Percentiles rank a stretch among this genome's conserved stretches.
Evolutionary conservation across 371 early-diverging fungal species (phyloP).

Genomic region (Mycotypha africana): DNA sequence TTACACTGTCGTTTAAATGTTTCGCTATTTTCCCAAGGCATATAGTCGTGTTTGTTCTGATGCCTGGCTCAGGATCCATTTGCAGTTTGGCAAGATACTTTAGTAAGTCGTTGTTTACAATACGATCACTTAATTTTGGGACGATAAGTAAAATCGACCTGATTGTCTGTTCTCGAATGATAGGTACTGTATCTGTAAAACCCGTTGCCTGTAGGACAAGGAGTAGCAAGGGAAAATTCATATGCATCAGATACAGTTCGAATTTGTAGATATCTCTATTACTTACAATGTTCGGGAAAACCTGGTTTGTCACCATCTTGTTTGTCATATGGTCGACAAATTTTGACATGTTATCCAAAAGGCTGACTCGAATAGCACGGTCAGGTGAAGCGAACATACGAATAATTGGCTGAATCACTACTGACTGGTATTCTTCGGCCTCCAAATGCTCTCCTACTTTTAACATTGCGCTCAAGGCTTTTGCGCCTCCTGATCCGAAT

Average conservation of each 20-base stretch:
- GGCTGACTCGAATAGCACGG: conserved; percentile 79
- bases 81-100: conserved; percentile 82
- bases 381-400: conserved; percentile 88
- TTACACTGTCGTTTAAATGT: conserved; percentile 64
- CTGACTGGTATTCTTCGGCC: conserved; percentile 64
- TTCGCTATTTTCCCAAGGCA: conserved; percentile 88
- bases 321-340: conserved; percentile 69
- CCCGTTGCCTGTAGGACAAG: conserved; percentile 71
- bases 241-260: no score
- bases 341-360: conserved; percentile 74
- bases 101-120: conserved; percentile 83
- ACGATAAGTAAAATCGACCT: conserved; percentile 74
- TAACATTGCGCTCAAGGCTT: conserved; percentile 76
- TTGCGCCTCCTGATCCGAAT: conserved; percentile 88
- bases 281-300: conserved; percentile 82
- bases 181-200: conserved; percentile 82
- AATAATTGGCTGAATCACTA: conserved; percentile 71
- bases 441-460: conserved; percentile 75
- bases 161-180: conserved; percentile 90
- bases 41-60: conserved; percentile 91
- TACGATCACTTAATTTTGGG: conserved; percentile 64
- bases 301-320: conserved; percentile 71
- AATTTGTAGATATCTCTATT: no score
- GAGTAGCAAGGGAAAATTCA: no score
- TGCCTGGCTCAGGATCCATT: conserved; percentile 90